Conservation (phyloP, 352 stramenopile genomes). For the Globisporangium rhizosaccharum region DNA sequence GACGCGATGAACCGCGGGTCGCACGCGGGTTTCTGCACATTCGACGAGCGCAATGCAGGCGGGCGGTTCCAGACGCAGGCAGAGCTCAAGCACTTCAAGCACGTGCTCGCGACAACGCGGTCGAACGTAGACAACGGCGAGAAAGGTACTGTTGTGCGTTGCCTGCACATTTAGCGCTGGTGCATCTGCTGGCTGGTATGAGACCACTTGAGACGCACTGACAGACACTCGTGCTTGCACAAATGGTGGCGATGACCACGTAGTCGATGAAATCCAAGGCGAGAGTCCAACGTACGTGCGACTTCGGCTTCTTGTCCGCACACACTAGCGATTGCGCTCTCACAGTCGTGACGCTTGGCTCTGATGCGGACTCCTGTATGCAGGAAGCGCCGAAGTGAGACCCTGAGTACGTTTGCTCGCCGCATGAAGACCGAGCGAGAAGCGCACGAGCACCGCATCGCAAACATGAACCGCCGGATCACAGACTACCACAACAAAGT, state of each 20-base stretch:
- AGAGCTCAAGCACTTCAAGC: slow-evolving; percentile 73
- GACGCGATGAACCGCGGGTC: slow-evolving; percentile 47
- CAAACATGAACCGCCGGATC: slow-evolving; percentile 83
- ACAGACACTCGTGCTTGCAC: background rate
- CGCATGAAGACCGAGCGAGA: slow-evolving; percentile 53
- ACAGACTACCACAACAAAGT: slow-evolving; percentile 71
- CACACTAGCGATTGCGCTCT: background rate
- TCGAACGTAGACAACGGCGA: slow-evolving; percentile 49
- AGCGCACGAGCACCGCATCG: slow-evolving; percentile 53
- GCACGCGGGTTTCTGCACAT: slow-evolving; percentile 63
- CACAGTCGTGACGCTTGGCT: background rate
- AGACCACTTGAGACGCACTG: background rate
- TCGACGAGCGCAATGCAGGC: slow-evolving; percentile 74
- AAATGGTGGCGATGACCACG: background rate
- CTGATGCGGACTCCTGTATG: background rate
- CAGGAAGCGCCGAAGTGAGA: slow-evolving; percentile 44
- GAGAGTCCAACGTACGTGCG: slow-evolving; percentile 41
- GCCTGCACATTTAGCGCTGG: background rate
- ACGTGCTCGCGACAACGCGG: slow-evolving; percentile 48
- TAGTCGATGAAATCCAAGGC: slow-evolving; percentile 35
- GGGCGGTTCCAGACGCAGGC: slow-evolving; percentile 69
- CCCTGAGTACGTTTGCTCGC: slow-evolving; percentile 47
- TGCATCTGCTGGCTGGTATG: too few species aligned
- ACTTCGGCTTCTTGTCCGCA: background rate
- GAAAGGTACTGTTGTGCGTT: slow-evolving; percentile 25